Evolutionary conservation across 192 early-diverging fungal genomes (phyloP).

Genomic region (Glomus cerebriforme): DNA sequence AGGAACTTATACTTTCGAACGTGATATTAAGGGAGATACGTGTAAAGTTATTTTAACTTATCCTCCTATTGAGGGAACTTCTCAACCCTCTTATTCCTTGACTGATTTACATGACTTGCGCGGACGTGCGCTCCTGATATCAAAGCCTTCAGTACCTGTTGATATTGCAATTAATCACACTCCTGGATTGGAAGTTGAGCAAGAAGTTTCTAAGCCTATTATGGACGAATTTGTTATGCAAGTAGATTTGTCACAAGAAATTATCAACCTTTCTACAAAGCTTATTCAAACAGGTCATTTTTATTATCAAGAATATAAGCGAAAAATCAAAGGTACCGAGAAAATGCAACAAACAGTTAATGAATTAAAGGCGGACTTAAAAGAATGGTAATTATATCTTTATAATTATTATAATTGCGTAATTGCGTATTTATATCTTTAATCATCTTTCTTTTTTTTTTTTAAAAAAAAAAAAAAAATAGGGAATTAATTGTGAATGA

Average conservation of each 20-base stretch:
- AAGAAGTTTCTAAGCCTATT: not conserved
- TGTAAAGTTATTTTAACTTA: slow-evolving; percentile 26
- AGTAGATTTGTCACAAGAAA: slow-evolving; percentile 28
- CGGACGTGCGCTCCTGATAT: slow-evolving; percentile 30
- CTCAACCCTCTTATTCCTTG: not conserved
- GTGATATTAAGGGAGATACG: not conserved
- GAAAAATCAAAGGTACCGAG: not conserved
- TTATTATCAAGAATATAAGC: slow-evolving; percentile 28
- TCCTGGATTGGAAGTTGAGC: no score
- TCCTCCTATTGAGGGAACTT: not conserved
- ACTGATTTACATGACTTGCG: slow-evolving; percentile 32
- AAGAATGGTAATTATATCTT: slow-evolving; percentile 10
- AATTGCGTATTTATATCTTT: not conserved
- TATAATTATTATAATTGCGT: not conserved
- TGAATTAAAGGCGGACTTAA: slow-evolving; percentile 16
- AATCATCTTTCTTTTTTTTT: not conserved
- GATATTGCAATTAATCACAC: not conserved
- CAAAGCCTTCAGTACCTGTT: slow-evolving; percentile 5
- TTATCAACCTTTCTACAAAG: slow-evolving; percentile 14
- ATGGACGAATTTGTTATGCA: slow-evolving; percentile 30
- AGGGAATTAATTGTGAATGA: slow-evolving; percentile 24
- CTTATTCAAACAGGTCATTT: slow-evolving; percentile 35
- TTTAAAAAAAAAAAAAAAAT: no score
- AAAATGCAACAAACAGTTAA: slow-evolving; percentile 4
- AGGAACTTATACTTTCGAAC: slow-evolving; percentile 29